Evolutionary conservation across 192 early-diverging fungal genomes (phyloP).

Genomic region (Backusella circina): DNA sequence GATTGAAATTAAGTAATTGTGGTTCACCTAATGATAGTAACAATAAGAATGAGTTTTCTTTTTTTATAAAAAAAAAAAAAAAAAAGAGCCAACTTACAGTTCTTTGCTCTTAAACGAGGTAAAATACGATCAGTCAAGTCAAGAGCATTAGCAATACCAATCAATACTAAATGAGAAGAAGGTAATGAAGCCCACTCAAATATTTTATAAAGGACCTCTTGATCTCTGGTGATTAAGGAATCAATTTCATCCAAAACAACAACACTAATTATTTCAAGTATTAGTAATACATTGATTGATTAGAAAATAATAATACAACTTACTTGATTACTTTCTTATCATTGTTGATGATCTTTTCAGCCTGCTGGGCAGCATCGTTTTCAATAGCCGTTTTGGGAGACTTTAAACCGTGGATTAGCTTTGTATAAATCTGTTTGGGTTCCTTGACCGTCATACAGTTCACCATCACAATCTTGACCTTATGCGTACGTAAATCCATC

Average conservation of each 20-base stretch:
- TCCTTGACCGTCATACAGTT: conserved; percentile 88
- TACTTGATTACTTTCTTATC: conserved; percentile 49
- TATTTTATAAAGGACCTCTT: conserved; percentile 84
- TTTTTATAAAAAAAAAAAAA: too few relatives aligned
- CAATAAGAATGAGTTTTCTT: too few relatives aligned
- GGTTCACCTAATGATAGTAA: conserved; percentile 53
- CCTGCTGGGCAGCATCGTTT: conserved; percentile 41
- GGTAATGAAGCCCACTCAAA: conserved; percentile 73
- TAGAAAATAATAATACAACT: conserved; percentile 9
- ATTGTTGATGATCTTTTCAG: conserved; percentile 53
- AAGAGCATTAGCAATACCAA: conserved; percentile 94
- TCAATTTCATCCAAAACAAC: conserved; percentile 95
- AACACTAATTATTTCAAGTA: conserved; percentile 41
- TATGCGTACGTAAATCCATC: conserved; percentile 33
- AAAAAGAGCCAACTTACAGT: conserved; percentile 69
- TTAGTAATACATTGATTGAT: neutral
- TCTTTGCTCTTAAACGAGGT: conserved; percentile 79
- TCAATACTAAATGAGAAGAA: conserved; percentile 64
- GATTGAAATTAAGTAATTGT: conserved; percentile 79
- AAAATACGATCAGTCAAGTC: conserved; percentile 87
- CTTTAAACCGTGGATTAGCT: conserved; percentile 55
- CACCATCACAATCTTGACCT: conserved; percentile 59
- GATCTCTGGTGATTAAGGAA: conserved; percentile 72
- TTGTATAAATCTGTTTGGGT: conserved; percentile 63
- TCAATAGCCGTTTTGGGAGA: conserved; percentile 33